Evolutionary conservation across 805 yeast genomes (phyloP).

Genomic region (Peterozyma xylosa): DNA sequence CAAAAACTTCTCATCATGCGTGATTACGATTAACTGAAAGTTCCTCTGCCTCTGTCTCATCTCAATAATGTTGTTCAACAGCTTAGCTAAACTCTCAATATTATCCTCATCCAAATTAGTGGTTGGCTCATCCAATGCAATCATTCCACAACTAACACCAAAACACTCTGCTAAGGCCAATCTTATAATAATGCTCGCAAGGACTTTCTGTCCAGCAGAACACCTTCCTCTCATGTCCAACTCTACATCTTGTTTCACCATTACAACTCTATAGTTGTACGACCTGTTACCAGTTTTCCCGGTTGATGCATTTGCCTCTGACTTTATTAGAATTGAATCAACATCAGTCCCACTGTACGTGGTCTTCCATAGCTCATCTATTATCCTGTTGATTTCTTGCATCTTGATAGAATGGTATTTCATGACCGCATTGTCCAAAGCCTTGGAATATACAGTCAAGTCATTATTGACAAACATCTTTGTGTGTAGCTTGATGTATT

Average conservation of each 20-base stretch:
- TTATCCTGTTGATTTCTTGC: slow-evolving; percentile 82
- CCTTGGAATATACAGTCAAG: slow-evolving; percentile 71
- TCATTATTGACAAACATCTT: slow-evolving; percentile 74
- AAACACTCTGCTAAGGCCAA: slow-evolving; percentile 92
- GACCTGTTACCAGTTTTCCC: slow-evolving; percentile 46
- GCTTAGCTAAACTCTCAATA: slow-evolving; percentile 77
- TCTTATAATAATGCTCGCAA: slow-evolving; percentile 87
- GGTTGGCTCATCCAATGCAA: slow-evolving; percentile 96
- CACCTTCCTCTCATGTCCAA: slow-evolving; percentile 98
- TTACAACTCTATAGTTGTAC: slow-evolving; percentile 89
- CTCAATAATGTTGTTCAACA: slow-evolving; percentile 69
- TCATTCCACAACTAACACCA: slow-evolving; percentile 91
- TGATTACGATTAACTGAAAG: slow-evolving; percentile 90
- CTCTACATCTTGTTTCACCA: slow-evolving; percentile 88
- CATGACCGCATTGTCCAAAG: slow-evolving; percentile 91
- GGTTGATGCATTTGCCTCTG: slow-evolving; percentile 55
- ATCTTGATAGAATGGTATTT: slow-evolving; percentile 83
- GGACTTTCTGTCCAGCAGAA: slow-evolving; percentile 94
- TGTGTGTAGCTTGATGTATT: slow-evolving; percentile 72
- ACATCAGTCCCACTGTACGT: slow-evolving; percentile 96
- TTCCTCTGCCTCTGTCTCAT: slow-evolving; percentile 71
- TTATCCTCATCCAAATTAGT: slow-evolving; percentile 90
- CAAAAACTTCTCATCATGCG: slow-evolving; percentile 92
- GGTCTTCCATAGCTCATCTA: slow-evolving; percentile 88
- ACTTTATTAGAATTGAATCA: slow-evolving; percentile 78